Base-by-base conservation (phyloP, 2,329 filamentous ascomycete genomes). In the Scopulariopsis brevicaulis region DNA sequence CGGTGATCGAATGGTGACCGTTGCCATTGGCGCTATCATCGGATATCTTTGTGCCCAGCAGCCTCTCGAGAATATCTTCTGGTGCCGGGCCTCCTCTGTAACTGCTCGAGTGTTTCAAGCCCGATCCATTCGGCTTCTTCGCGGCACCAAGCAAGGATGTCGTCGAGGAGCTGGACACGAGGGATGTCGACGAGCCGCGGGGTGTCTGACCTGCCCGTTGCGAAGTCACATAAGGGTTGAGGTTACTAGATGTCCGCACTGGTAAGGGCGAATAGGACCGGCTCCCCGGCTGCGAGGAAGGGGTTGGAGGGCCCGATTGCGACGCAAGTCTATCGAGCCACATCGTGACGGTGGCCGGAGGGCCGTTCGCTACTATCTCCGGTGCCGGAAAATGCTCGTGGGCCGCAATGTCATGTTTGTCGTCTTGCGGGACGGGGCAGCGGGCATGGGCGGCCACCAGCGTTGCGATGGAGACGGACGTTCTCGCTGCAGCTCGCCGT, bases 251-350 rank as follows among this genome's bases (percentile, higher is more conserved):
- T 55, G 87, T 82, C 68, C 87, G 80, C 63, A 82, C 81, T 48
- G 83, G 80, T 32, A 85, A 79, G 54, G 89, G 87, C 62, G 90
- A 91, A 67, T 84, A 87, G 55, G 86, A 77, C 68, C 90, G 84
- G 69, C 80, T 84, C 60, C 79, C 78, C 60, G 84, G 74, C 67
- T 83, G 77, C 60, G 73, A 59, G 32, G 67, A 63, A n/a, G 84
- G 81, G 59, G 83, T 83, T 62, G 81, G 79, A 59, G 82, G 82
- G 62, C 63, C 84, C 59, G 85, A 81, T 71, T 87, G 85, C 65
- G 81, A 84, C 63, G 87, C 86, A 63, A 96, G 84, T 70, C 91
- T 87, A 75, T 96, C 91, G 68, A 95, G 84, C 91, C 91, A 96
- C 90, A 96, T 96, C 37, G 37, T 32, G 54, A 48, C 22, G 40